Percentiles rank a stretch among this genome's conserved stretches.
phyloP scores from a whole-genome alignment of 345 rosid species.

The Eucalyptus marginata region DNA sequence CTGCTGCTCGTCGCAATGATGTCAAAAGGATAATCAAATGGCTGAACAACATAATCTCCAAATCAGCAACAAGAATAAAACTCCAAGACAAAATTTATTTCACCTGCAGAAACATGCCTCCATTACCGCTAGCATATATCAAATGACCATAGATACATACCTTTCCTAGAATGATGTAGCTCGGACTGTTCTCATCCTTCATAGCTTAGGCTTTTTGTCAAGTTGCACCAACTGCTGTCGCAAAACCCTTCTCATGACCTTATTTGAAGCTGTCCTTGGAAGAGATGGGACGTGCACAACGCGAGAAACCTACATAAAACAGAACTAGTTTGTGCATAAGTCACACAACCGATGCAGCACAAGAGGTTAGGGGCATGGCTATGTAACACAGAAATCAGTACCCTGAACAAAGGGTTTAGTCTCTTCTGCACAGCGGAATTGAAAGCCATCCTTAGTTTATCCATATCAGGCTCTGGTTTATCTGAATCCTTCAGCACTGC shows the following conservation, averaged over 20 bases:
- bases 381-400: neutral
- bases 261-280: conserved; percentile 87
- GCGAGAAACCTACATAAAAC: conserved; percentile 45
- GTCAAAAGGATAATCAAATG: neutral
- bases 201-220: conserved; percentile 51
- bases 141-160: neutral
- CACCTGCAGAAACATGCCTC: neutral
- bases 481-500: conserved; percentile 55
- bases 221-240: conserved; percentile 45
- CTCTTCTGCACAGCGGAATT: conserved; percentile 80
- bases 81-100: neutral
- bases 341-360: neutral
- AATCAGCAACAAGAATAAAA: neutral
- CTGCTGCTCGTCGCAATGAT: neutral
- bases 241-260: conserved; percentile 93
- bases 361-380: neutral
- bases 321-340: neutral
- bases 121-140: neutral
- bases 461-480: conserved; percentile 17
- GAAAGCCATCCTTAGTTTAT: conserved; percentile 47
- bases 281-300: conserved; percentile 46
- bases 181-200: neutral
- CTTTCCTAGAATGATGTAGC: neutral
- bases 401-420: conserved; percentile 88
- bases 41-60: neutral